Percentiles rank a stretch among this genome's conserved stretches.
Conservation (phyloP, 1,284 basidiomycete species). For the Ustilago shanxiensis region DNA sequence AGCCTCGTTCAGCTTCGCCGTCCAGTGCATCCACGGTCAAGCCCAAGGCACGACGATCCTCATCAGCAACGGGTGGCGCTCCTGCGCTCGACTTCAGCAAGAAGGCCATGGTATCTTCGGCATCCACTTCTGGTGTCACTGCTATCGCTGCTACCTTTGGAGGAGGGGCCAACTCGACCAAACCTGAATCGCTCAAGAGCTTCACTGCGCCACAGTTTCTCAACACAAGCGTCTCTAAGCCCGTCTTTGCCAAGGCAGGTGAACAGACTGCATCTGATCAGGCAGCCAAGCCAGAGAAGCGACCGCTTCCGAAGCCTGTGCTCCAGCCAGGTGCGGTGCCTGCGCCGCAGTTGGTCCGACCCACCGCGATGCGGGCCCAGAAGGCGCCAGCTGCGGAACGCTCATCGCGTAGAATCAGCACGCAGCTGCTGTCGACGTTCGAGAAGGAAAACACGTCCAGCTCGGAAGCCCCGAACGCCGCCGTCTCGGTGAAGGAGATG, state of each 20-base stretch:
- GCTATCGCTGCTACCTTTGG: slow-evolving; percentile 37
- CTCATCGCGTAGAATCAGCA: slow-evolving; percentile 34
- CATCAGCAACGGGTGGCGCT: slow-evolving; percentile 38
- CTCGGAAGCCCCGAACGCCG: slow-evolving; percentile 1
- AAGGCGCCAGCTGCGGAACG: slow-evolving; percentile 21
- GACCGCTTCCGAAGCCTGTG: slow-evolving; percentile 41
- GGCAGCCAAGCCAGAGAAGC: slow-evolving; percentile 26
- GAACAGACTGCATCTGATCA: slow-evolving; percentile 3
- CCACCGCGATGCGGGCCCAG: slow-evolving; percentile 36
- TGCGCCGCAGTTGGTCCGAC: slow-evolving; percentile 34
- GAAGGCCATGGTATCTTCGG: slow-evolving; percentile 24
- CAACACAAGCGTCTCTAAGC: slow-evolving; percentile 48
- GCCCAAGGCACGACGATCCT: slow-evolving; percentile 51
- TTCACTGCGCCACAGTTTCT: slow-evolving; percentile 48
- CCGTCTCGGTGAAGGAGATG: slow-evolving; percentile 31
- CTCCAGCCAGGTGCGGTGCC: slow-evolving; percentile 37
- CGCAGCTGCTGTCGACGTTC: slow-evolving; percentile 40
- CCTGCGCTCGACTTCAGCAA: slow-evolving; percentile 63
- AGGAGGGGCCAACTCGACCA: slow-evolving; percentile 10
- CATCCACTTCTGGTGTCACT: slow-evolving; percentile 31
- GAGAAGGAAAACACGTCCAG: slow-evolving; percentile 23
- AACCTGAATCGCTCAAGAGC: slow-evolving; percentile 47
- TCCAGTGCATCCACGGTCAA: slow-evolving; percentile 51
- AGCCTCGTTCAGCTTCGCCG: slow-evolving; percentile 30
- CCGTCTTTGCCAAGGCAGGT: slow-evolving; percentile 40